Percentiles rank a stretch among this genome's conserved stretches.
Conservation (phyloP, 139 green algal species). For the Haematococcus lacustris region DNA sequence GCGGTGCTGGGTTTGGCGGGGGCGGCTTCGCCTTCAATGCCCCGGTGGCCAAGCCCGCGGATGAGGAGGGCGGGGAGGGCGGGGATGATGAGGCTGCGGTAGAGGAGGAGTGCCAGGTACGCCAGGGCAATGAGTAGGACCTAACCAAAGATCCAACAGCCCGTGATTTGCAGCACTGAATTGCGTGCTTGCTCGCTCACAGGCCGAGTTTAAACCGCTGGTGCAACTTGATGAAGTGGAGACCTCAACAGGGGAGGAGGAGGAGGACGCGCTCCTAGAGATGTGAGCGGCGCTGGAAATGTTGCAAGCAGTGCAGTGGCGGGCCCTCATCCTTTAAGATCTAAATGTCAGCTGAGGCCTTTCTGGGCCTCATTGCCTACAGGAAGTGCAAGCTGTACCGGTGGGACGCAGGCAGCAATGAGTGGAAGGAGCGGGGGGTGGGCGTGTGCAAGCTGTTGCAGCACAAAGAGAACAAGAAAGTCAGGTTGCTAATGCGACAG, state of each 20-base stretch:
- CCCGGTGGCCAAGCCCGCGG: constrained; percentile 17
- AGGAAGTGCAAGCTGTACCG: constrained; percentile 98
- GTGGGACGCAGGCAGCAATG: constrained; percentile 77
- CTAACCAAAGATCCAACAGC: constrained; percentile 24
- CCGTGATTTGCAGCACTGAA: not conserved
- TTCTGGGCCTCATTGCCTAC: no score
- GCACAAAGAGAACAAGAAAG: constrained; percentile 87
- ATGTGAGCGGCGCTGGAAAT: constrained; percentile 79
- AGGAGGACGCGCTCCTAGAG: constrained; percentile 81
- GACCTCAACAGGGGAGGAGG: constrained; percentile 88
- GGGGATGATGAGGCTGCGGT: constrained; percentile 45
- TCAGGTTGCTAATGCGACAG: constrained; percentile 92
- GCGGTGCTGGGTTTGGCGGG: constrained; percentile 24
- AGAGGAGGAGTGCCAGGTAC: constrained; percentile 87
- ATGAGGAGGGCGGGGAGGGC: constrained; percentile 28
- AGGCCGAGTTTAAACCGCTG: constrained; percentile 84
- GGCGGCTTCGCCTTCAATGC: constrained; percentile 65
- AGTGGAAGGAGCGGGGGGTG: constrained; percentile 98
- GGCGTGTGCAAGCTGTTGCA: constrained; percentile 85
- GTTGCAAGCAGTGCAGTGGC: no score
- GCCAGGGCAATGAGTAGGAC: constrained; percentile 83
- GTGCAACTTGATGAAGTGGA: constrained; percentile 97
- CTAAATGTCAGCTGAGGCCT: no score
- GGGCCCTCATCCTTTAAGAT: not conserved
- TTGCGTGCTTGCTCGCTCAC: not conserved